Base-by-base conservation (phyloP, 352 stramenopile species). In the Ophiocytium majus region DNA sequence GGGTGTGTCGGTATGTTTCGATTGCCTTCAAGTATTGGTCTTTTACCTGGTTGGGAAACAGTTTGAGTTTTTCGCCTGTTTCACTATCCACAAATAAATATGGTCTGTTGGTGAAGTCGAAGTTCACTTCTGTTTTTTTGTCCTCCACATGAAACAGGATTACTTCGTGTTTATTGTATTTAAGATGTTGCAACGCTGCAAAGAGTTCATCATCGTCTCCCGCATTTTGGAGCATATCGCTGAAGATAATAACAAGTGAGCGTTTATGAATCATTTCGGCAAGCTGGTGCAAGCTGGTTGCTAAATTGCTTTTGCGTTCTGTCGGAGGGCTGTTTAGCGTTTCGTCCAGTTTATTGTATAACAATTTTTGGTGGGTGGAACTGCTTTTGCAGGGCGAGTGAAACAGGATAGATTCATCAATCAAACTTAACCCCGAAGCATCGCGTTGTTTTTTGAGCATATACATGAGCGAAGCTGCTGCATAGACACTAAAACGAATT, bases 141-240 rank as follows among this genome's bases (percentile, higher is more conserved):
- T 71, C 57, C 28, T 23, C 28, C 28, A 71, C 57, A 28, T 71
- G 57, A 71, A 71, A 71, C 57, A 71, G 28, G 57, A 71, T 71
- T 28, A 71, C 57, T 71, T 71, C 57, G 28, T 71, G 57, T 71
- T 71, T 71, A 71, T 28, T 23, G 28, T 23, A 71, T 71, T 71
- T 71, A 71, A 71, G 57, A 71, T 71, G 57, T 71, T 71, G 57
- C 28, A 71, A 71, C 23, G 57, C 57, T 71, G 57, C 23, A 28
- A 71, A 71, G 23, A 71, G 57, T 71, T 71, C 57, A 71, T 71
- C 57, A 28, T 28, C 19, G 23, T 71, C 28, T 71, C 28, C 57
- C 19, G 19, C 28, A 71, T 71, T 71, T 23, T 71, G 19, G 57
- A 71, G 28, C 57, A 71, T 71, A 71, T 71, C 57, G 28, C 57